Conservation (phyloP, 352 stramenopile species). For the Phytopythium litorale region DNA sequence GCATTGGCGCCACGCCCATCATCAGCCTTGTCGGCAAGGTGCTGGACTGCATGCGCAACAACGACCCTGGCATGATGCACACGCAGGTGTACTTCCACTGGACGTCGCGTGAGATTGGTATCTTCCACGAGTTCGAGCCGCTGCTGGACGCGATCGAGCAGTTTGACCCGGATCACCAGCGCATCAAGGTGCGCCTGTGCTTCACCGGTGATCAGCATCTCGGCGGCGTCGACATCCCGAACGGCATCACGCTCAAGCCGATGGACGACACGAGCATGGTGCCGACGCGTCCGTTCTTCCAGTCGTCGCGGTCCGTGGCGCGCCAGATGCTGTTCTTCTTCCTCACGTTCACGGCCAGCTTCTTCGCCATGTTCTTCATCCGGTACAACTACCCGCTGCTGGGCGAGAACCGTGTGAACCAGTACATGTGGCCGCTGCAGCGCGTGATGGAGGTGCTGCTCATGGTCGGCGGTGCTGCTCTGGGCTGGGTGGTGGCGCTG, state of each 20-base stretch:
- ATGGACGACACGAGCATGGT: conserved; percentile 83
- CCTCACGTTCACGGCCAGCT: conserved; percentile 72
- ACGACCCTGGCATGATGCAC: conserved; percentile 62
- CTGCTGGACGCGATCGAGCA: conserved; percentile 74
- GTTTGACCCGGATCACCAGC: conserved; percentile 60
- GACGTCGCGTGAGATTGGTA: conserved; percentile 79
- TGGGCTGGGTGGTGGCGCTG: conserved; percentile 61
- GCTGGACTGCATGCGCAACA: conserved; percentile 73
- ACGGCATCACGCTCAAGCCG: conserved; percentile 70
- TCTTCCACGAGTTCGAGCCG: conserved; percentile 84
- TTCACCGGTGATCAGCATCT: conserved; percentile 82
- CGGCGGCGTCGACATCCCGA: conserved; percentile 64
- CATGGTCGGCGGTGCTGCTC: conserved; percentile 54
- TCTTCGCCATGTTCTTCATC: conserved; percentile 67
- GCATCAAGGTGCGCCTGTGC: conserved; percentile 70
- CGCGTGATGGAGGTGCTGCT: conserved; percentile 71
- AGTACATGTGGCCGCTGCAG: conserved; percentile 83
- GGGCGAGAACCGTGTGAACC: conserved; percentile 47
- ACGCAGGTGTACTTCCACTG: conserved; percentile 84
- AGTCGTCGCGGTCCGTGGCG: conserved; percentile 55
- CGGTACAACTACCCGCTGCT: conserved; percentile 69
- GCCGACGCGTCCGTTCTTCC: conserved; percentile 72
- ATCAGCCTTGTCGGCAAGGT: conserved; percentile 89
- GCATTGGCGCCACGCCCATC: conserved; percentile 87
- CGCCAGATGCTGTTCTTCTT: conserved; percentile 82